Evolutionary conservation across 176 grass and related monocot genomes (phyloP), one percentile per base, ranked within the genome.

Genomic region (Cenchrus purpureus): DNA sequence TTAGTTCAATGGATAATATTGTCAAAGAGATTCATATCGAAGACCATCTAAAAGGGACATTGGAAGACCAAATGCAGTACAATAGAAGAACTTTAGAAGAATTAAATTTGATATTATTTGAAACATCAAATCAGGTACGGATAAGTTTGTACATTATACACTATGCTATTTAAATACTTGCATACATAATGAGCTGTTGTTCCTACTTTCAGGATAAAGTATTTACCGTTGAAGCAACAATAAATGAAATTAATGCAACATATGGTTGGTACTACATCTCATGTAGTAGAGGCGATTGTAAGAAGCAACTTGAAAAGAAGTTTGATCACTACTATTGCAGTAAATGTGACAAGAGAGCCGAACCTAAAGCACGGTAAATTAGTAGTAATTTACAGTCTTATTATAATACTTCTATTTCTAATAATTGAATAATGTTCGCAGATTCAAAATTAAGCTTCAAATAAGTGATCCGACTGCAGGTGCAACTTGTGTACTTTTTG

Each of bases 241-340:
- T 72, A 20, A 32, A 45, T 48, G 54, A 4, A 6, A 16, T 69
- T 28, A 81, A 43, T 28, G 12, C 6, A 69, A 56, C 4, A 28
- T 55, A 68, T 55, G 32, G 79, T 0, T 80, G 49, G 79, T 69
- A 81, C 11, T 81, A 81, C 79, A 69, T 81, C 34, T 81, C 64
- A 69, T 68, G 32, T 42, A 69, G 19, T 15, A 25, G 22, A 25
- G 22, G 22, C 22, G 22, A 25, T 25, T 25, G 22, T 25, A 25
- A 25, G 22, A 25, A 25, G 22, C 22, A 25, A 25, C 22, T 25
- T 25, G 22, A 25, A 25, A 25, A 25, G 22, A 25, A 25, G 22
- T 25, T 25, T 25, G 22, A 25, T 25, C 22, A 25, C 22, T 25
- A 25, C 22, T 25, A 25, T 25, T 25, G 22, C 22, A 25, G 22